Base-by-base conservation (phyloP, 768 basidiomycete genomes). In the Hygrocybe punicea region DNA sequence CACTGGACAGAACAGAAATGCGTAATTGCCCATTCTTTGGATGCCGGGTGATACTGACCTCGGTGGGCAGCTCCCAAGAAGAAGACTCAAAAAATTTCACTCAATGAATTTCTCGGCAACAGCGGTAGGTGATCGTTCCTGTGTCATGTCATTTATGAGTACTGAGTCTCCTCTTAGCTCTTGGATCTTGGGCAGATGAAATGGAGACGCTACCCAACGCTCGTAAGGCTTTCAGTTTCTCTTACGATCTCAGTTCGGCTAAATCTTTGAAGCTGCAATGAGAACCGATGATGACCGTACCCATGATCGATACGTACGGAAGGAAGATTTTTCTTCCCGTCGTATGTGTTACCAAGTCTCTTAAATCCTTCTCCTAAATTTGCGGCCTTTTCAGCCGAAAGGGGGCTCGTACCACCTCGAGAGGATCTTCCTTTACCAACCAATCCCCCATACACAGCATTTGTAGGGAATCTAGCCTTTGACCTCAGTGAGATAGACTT, bases 121-220 rank as follows among this genome's bases (percentile, higher is more conserved):
- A 80, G 71, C 64, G 70, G 96, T 96, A 64, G 70, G 92, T 76
- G 52, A 58, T 61, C 57, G 39, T 64, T 65, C 66, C 53, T 54
- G 58, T 54, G 29, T 51, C 44, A 9, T 40, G 45, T 21, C 53
- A 52, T 53, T 45, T 62, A 58, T 57, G 59, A 58, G 61, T 50
- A 55, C 51, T 61, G 47, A 59, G 53, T 66, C 49, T 50, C 55
- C 52, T 51, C 50, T 13, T 58, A 93, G 92, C 85, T 53, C 76
- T 91, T 52, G 96, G 93, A 66, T 95, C 92, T 68, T 99, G 97
- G 97, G 97, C 97, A 6, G 97, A 98, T 70, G 97, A 98, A 74
- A 94, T 98, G 92, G 95, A 97, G 62, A 65, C 81, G 29, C 81
- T 98, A 60, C 96, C 96, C 24, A 89, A 84, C 64, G 95, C 93